Evolutionary conservation across 2,329 filamentous ascomycete species (phyloP), one percentile per base, ranked within the genome.

Genomic region (Colletotrichum noveboracense): DNA sequence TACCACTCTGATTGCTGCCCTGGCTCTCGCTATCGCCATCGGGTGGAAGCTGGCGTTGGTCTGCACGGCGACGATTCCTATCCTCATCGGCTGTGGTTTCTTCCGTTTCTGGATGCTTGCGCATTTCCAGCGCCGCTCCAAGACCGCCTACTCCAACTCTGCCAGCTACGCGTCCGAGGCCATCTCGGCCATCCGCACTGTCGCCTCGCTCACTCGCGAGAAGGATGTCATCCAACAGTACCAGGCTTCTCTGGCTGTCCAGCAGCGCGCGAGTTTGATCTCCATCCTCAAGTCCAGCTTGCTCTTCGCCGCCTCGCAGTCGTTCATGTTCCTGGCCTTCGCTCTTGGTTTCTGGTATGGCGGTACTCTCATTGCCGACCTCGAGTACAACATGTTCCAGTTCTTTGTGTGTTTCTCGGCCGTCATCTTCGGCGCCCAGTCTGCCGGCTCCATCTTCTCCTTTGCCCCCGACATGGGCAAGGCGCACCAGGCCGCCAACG

Each of bases 271-370:
- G 62, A 95, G 94, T 76, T 84, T 98, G 48, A 88, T 89, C 12
- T 97, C 95, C 0, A 91, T 98, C 36, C 83, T 95, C 76, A 94
- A 93, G 80, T 95, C 95, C 0, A 96, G 94, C 13, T 82, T 89
- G 2, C 91, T 98, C 7, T 98, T 98, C 81, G 95, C 96, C 1
- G 90, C 93, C 3, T 95, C 95, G 1, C 96, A 98, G 85, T 96
- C 94, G 0, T 87, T 98, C 74, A 91, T 95, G 76, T 97, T 98
- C 86, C 88, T 96, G 62, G 95, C 93, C 78, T 93, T 97, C 75
- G 96, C 96, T 0, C 91, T 98, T 6, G 95, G 94, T 3, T 98
- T 98, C 88, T 98, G 95, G 95, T 98, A 97, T 80, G 96, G 96
- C 76, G 95, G 95, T 32, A 94, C 89, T 0, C 87, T 97, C 36